Evolutionary conservation across 2,329 filamentous ascomycete species (phyloP).

Genomic region (Trichoderma guizhouense): DNA sequence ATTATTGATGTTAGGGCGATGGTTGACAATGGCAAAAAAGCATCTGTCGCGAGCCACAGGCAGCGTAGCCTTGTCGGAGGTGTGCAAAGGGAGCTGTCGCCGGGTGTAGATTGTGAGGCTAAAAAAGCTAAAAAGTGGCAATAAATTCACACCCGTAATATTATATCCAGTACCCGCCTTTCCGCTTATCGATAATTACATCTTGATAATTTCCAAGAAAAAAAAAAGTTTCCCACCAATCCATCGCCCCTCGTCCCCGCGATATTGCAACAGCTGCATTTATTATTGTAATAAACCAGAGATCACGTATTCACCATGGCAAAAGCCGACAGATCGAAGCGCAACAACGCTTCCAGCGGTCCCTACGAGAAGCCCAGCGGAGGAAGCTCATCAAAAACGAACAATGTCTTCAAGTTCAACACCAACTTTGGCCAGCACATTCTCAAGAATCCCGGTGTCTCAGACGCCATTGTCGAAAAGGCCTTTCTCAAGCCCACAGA

Average conservation of each 20-base stretch:
- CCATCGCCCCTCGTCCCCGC: conserved; percentile 18
- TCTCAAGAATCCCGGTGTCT: conserved; percentile 85
- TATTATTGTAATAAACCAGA: conserved; percentile 10
- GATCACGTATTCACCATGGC: conserved; percentile 41
- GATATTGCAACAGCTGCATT: conserved; percentile 19
- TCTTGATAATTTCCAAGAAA: not conserved
- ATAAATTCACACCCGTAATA: not conserved
- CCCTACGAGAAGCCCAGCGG: conserved; percentile 42
- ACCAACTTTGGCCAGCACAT: conserved; percentile 85
- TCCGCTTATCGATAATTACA: conserved; percentile 26
- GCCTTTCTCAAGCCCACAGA: conserved; percentile 87
- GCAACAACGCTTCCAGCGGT: conserved; percentile 43
- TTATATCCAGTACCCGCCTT: not conserved
- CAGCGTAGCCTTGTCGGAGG: not conserved
- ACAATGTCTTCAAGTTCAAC: conserved; percentile 98
- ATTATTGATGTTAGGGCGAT: not conserved
- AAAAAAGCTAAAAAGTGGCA: too few relatives aligned
- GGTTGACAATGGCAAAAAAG: conserved; percentile 1
- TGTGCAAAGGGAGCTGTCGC: conserved; percentile 3
- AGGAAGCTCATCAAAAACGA: conserved; percentile 40
- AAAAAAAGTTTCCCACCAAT: conserved; percentile 24
- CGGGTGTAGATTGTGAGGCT: too few relatives aligned
- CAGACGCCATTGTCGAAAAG: conserved; percentile 68
- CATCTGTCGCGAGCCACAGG: conserved; percentile 7
- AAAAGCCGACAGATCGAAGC: conserved; percentile 52